Percentiles rank a stretch among this genome's conserved stretches.
phyloP scores from a whole-genome alignment of 768 basidiomycete genomes.

The Rhizopogon roseolus region DNA sequence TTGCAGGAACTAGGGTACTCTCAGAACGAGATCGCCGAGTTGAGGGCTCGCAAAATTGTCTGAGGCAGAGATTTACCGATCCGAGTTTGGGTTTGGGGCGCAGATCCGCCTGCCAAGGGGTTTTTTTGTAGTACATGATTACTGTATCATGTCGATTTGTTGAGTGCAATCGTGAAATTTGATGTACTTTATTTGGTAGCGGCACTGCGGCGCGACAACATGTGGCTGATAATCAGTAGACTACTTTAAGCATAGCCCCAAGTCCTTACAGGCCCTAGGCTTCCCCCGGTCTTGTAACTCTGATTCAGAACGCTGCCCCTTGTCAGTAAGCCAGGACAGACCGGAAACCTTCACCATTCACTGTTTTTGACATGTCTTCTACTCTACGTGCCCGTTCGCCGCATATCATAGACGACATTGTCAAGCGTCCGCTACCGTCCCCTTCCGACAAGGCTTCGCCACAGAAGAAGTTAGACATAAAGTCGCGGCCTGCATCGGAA shows the following conservation, averaged over 20 bases:
- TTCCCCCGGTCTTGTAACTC: neutral
- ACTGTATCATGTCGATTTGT: neutral
- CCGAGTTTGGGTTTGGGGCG: slow-evolving; percentile 2
- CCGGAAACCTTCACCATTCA: neutral
- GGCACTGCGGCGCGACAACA: slow-evolving; percentile 3
- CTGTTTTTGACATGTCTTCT: slow-evolving; percentile 3
- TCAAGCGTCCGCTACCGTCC: slow-evolving; percentile 27
- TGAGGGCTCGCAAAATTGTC: slow-evolving; percentile 40
- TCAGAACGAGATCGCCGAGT: slow-evolving; percentile 32
- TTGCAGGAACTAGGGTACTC: slow-evolving; percentile 40
- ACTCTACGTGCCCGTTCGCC: slow-evolving; percentile 25
- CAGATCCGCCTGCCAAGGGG: slow-evolving; percentile 18
- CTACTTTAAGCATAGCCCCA: slow-evolving; percentile 3
- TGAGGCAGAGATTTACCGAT: slow-evolving; percentile 2
- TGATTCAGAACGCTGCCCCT: neutral
- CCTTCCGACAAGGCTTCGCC: slow-evolving; percentile 27
- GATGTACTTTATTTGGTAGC: neutral
- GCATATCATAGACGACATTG: slow-evolving; percentile 21
- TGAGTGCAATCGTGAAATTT: neutral
- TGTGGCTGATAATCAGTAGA: neutral
- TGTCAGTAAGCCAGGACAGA: neutral
- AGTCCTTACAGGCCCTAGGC: slow-evolving; percentile 2
- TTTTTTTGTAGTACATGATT: slow-evolving; percentile 10
- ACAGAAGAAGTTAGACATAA: slow-evolving; percentile 25
- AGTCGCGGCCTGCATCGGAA: slow-evolving; percentile 26